phyloP scores from a whole-genome alignment of 352 stramenopile genomes.

The Phytophthora ohioensis region DNA sequence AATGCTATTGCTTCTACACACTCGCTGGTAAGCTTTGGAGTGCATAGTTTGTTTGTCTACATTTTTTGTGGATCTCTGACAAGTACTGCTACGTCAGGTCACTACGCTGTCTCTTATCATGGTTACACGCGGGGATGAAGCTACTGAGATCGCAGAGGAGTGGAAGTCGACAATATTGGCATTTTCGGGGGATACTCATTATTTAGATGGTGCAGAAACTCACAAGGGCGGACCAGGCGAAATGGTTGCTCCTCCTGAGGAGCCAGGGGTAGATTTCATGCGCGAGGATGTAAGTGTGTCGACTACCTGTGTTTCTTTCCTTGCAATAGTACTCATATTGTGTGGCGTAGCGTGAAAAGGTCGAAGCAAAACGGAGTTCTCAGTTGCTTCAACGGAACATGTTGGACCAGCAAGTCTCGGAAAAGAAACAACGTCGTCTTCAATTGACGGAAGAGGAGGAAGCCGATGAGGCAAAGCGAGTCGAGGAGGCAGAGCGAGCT shows the following conservation, averaged over 20 bases:
- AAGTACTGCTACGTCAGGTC: constrained; percentile 16
- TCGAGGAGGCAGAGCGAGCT: constrained; percentile 10
- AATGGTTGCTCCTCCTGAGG: constrained; percentile 3
- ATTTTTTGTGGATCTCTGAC: constrained; percentile 6
- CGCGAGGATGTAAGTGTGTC: constrained; percentile 24
- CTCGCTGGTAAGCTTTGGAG: constrained; percentile 26
- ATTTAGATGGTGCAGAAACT: constrained; percentile 1
- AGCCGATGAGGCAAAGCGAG: constrained; percentile 14
- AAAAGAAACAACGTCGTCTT: constrained; percentile 25
- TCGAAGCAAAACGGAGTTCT: constrained; percentile 24
- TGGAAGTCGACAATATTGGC: constrained; percentile 30
- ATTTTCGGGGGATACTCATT: background rate
- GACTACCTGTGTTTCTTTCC: background rate
- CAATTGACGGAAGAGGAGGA: constrained; percentile 15
- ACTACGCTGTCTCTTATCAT: constrained; percentile 30
- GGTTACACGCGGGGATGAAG: constrained; percentile 18
- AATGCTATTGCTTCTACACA: constrained; percentile 36
- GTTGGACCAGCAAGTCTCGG: constrained; percentile 41
- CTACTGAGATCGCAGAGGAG: constrained; percentile 26
- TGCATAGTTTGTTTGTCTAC: background rate
- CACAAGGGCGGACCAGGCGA: constrained; percentile 1
- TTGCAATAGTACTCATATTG: background rate
- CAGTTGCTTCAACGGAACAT: constrained; percentile 34
- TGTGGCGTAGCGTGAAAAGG: constrained; percentile 22
- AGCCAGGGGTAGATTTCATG: constrained; percentile 2